Evolutionary conservation across 2,329 filamentous ascomycete species (phyloP), one percentile per base, ranked within the genome.

Genomic region (Colletotrichum brevisporum): DNA sequence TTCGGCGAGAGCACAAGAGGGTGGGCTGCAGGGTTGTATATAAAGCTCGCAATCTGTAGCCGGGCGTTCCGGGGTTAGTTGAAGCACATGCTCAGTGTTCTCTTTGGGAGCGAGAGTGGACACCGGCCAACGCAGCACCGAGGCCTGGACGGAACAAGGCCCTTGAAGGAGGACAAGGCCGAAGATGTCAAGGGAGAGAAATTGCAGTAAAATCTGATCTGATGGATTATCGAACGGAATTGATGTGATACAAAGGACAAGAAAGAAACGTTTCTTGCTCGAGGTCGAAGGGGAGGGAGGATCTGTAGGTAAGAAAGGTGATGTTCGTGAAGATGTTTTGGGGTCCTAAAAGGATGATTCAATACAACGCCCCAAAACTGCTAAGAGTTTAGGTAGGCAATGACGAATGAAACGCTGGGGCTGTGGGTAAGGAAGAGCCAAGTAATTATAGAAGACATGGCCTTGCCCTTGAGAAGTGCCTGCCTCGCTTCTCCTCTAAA

Each of bases 1-100:
- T 13, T 26, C 47, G 27, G 16, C 27, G 16, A 47, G 39, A 21
- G 24, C 24, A 56, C 50, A 9, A 21, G 36, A 26, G 39, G 21
- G 27, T 27, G 63, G 45, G 51, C 47, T 12, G 63, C 43, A 56
- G 43, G 51, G 51, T 43, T 43, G 56, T 41, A 60, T 69, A 61
- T 61, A 56, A 56, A 61, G 48, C 51, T 57, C 21, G 62, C 67
- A 56, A 56, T 26, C 56, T 47, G 56, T 15, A 69, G 63, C 67
- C 67, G 63, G 63, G 51, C 51, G 56, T 69, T 69, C 63, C 67
- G 67, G 67, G 51, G 56, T 67, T 61, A 51, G 51, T 31, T 53
- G 62, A 66, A 67, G 56, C 67, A 69, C 67, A 69, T 69, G 63
- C 67, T 67, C 66, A 45, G 43, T 66, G 63, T 60, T 63, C 63